Percentiles rank a stretch among this genome's conserved stretches.
These are phyloP conservation scores for Vitellaria paradoxa DNA, from an alignment of 179 eudicot species.

Conservation along the genomic window DNA sequence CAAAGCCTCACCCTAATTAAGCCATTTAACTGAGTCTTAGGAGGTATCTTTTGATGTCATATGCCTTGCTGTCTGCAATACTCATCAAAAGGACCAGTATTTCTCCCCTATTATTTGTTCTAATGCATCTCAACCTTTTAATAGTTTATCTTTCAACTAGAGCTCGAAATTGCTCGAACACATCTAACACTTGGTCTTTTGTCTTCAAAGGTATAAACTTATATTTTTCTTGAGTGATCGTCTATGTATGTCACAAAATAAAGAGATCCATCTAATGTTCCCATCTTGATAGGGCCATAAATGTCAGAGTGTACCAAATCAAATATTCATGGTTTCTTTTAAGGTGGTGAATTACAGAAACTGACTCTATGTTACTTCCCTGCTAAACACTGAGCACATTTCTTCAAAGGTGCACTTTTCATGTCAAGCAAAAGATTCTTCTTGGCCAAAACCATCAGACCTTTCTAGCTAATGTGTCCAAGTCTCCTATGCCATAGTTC, in stretches of 20 bases:
- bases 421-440: no score
- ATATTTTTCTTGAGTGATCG: not conserved
- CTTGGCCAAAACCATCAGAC: no score
- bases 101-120: not conserved
- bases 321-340: not conserved
- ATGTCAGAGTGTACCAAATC: not conserved
- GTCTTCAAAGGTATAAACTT: slow-evolving; percentile 7
- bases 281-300: not conserved
- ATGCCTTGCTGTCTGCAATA: not conserved
- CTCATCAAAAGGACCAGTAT: not conserved
- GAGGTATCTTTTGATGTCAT: not conserved
- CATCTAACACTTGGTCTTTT: slow-evolving; percentile 11
- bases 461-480: not conserved
- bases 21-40: slow-evolving; percentile 8
- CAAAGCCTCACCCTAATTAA: slow-evolving; percentile 18
- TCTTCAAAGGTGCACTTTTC: no score
- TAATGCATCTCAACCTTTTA: not conserved
- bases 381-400: no score
- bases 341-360: not conserved
- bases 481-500: not conserved
- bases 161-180: slow-evolving; percentile 9
- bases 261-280: no score
- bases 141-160: slow-evolving; percentile 5
- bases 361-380: no score
- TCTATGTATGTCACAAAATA: not conserved